phyloP scores from a whole-genome alignment of 768 basidiomycete genomes.

The Suillus spraguei region DNA sequence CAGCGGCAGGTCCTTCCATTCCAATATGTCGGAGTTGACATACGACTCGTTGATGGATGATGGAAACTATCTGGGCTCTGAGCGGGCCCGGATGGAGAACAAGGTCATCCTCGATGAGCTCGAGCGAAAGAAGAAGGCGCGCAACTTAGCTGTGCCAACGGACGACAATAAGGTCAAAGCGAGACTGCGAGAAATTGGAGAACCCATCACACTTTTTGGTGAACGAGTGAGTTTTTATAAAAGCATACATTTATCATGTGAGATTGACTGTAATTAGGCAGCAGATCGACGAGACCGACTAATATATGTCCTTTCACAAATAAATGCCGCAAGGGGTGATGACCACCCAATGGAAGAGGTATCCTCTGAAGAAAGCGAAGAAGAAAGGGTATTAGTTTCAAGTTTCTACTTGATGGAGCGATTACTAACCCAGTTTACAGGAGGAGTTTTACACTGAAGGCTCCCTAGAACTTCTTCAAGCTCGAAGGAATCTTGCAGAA shows the following conservation, averaged over 20 bases:
- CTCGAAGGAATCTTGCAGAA: conserved; percentile 85
- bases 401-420: not conserved
- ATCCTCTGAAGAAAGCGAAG: conserved; percentile 69
- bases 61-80: conserved; percentile 72
- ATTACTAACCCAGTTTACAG: conserved; percentile 38
- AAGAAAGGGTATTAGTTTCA: conserved; percentile 51
- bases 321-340: conserved; percentile 84
- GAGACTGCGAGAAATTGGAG: conserved; percentile 88
- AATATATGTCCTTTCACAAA: conserved; percentile 93
- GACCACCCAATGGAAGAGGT: conserved; percentile 75
- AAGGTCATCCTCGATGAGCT: conserved; percentile 91
- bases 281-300: conserved; percentile 96
- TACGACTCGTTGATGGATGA: conserved; percentile 79
- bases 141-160: conserved; percentile 93
- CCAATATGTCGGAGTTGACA: conserved; percentile 71
- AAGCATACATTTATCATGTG: conserved; percentile 9
- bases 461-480: conserved; percentile 81
- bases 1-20: conserved; percentile 4
- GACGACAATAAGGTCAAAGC: conserved; percentile 94
- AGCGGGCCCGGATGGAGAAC: conserved; percentile 78
- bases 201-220: conserved; percentile 97
- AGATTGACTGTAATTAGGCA: conserved; percentile 54
- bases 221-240: conserved; percentile 74
- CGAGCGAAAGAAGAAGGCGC: conserved; percentile 96
- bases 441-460: conserved; percentile 97